Percentiles rank a stretch among this genome's conserved stretches.
Evolutionary conservation across 306 rosid species (phyloP).

Genomic region (Ammopiptanthus mongolicus): DNA sequence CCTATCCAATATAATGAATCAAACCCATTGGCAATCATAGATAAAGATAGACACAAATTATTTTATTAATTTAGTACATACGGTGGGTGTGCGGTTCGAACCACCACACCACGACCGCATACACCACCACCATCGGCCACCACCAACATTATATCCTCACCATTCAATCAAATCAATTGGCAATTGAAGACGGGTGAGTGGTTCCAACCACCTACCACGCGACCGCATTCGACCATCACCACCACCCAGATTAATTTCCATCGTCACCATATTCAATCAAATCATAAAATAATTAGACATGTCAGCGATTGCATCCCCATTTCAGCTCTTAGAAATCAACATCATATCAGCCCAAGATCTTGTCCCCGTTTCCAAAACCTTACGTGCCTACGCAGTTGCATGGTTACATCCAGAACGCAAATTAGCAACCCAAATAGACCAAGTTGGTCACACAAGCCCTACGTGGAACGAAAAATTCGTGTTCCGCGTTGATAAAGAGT

Average conservation of each 20-base stretch:
- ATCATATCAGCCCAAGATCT: constrained; percentile 65
- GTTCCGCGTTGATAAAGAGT: constrained; percentile 49
- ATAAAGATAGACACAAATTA: not conserved
- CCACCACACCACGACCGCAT: not conserved
- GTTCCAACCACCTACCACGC: too few species aligned
- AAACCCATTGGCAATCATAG: not conserved
- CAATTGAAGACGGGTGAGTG: too few species aligned
- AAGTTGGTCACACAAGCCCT: constrained; percentile 50
- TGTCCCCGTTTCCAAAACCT: constrained; percentile 34
- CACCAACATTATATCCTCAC: not conserved
- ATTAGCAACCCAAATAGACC: constrained; percentile 45
- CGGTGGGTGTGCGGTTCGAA: not conserved
- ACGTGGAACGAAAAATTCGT: constrained; percentile 83
- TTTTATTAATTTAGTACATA: too few species aligned
- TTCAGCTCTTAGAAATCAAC: constrained; percentile 59
- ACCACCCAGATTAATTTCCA: too few species aligned
- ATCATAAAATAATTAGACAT: not conserved
- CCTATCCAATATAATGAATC: not conserved
- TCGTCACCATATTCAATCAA: too few species aligned
- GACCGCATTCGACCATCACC: too few species aligned
- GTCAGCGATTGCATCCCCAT: constrained; percentile 14
- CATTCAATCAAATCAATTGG: too few species aligned
- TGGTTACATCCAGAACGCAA: constrained; percentile 65
- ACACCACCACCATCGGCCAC: not conserved
- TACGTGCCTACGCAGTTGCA: constrained; percentile 59